These are phyloP conservation scores for Saccharomycopsis oosterbeekiorum DNA, from an alignment of 805 yeast genomes.

Conservation along the genomic window DNA sequence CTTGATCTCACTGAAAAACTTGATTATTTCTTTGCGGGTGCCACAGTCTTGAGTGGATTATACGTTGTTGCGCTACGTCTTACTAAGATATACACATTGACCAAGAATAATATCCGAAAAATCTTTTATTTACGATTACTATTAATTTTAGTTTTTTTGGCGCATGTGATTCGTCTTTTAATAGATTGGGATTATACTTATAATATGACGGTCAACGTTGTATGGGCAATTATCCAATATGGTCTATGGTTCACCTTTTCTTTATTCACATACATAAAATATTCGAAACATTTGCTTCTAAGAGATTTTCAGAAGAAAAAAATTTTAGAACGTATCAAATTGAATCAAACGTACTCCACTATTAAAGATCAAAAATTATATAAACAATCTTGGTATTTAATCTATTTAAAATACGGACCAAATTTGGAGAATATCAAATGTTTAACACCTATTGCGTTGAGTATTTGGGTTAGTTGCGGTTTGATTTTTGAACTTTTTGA, in stretches of 20 bases:
- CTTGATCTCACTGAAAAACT: slow-evolving; percentile 66
- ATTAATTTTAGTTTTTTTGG: slow-evolving; percentile 42
- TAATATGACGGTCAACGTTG: slow-evolving; percentile 84
- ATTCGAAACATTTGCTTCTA: slow-evolving; percentile 12
- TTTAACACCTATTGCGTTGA: slow-evolving; percentile 26
- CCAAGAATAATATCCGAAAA: slow-evolving; percentile 23
- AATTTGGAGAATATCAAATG: slow-evolving; percentile 15
- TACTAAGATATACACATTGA: slow-evolving; percentile 42
- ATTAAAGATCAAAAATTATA: neutral
- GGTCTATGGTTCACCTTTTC: slow-evolving; percentile 36
- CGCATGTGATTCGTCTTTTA: slow-evolving; percentile 57
- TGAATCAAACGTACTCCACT: neutral
- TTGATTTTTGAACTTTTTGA: slow-evolving; percentile 90
- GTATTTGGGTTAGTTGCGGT: slow-evolving; percentile 55
- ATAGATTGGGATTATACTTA: slow-evolving; percentile 85
- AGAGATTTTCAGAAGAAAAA: slow-evolving; percentile 16
- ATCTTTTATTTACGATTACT: slow-evolving; percentile 27
- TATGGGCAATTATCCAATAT: slow-evolving; percentile 71
- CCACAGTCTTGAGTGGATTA: slow-evolving; percentile 73
- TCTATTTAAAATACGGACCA: slow-evolving; percentile 14
- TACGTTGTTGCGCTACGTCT: slow-evolving; percentile 56
- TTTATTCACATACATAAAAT: slow-evolving; percentile 24
- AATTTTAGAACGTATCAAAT: slow-evolving; percentile 4
- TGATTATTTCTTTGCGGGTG: slow-evolving; percentile 90
- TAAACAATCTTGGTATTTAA: slow-evolving; percentile 1